A percentile compares a stretch with the other conserved stretches of the same genome.
Conservation (phyloP, 2,329 filamentous ascomycete species). For the Cladosporium cucumerinum region DNA sequence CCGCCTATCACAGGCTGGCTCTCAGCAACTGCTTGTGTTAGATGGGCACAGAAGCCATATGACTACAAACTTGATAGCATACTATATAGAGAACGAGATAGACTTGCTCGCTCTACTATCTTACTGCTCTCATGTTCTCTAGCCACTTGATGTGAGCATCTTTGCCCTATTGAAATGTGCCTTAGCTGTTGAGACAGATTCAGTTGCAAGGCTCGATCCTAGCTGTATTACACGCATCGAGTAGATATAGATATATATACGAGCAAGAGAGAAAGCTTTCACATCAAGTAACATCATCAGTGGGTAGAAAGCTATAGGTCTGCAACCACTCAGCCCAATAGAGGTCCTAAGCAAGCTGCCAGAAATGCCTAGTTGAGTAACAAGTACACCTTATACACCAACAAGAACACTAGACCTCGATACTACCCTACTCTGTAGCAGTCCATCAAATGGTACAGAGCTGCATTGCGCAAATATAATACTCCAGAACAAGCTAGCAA, state of each 20-base stretch:
- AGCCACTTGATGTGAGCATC: constrained; percentile 17
- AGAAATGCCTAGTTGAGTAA: not conserved
- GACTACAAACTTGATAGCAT: constrained; percentile 17
- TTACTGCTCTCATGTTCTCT: constrained; percentile 16
- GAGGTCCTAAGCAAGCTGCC: not conserved
- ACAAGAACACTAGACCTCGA: not conserved
- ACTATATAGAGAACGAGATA: constrained; percentile 14
- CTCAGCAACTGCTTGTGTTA: not conserved
- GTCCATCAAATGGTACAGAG: not conserved
- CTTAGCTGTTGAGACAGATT: constrained; percentile 1
- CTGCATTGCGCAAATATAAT: not conserved
- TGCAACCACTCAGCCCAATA: not conserved
- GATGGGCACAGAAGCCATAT: constrained; percentile 19
- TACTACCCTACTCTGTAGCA: not conserved
- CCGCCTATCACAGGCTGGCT: too few species aligned
- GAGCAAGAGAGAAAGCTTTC: not conserved
- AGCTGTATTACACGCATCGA: not conserved
- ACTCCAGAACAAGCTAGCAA: not conserved
- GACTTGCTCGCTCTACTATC: constrained; percentile 18
- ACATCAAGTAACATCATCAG: not conserved
- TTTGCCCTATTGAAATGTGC: constrained; percentile 19
- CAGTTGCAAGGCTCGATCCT: not conserved
- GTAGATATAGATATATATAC: constrained; percentile 15
- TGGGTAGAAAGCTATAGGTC: not conserved
- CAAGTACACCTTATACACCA: not conserved